Percentiles rank a stretch among this genome's conserved stretches.
Conservation (phyloP, 1,284 basidiomycete genomes). For the Pseudozyma flocculosa region DNA sequence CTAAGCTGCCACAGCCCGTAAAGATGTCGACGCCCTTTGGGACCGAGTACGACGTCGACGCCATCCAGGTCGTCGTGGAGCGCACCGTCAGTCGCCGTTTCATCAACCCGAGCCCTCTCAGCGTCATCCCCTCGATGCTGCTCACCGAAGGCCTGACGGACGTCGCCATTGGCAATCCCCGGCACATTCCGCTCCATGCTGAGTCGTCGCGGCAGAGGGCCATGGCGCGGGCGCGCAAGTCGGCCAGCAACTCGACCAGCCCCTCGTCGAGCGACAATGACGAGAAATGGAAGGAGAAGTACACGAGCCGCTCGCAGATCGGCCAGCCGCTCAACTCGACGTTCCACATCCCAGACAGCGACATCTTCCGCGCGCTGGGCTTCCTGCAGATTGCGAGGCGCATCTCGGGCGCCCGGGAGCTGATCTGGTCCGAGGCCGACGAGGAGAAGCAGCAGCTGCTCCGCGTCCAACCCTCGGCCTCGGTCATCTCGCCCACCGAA, state of each 20-base stretch:
- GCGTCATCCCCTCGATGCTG: conserved; percentile 26
- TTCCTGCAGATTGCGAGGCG: conserved; percentile 15
- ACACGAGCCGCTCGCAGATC: conserved; percentile 34
- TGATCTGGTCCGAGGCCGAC: conserved; percentile 47
- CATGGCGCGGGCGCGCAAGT: conserved; percentile 6
- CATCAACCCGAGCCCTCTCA: conserved; percentile 33
- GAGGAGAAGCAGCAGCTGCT: conserved; percentile 24
- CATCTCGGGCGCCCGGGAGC: conserved; percentile 19
- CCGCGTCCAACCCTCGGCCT: conserved; percentile 7
- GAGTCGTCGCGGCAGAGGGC: conserved; percentile 33
- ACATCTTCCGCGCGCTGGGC: conserved; percentile 19
- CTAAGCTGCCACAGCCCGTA: conserved; percentile 21
- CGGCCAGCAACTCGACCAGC: conserved; percentile 6
- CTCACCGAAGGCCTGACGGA: conserved; percentile 26
- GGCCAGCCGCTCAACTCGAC: conserved; percentile 34
- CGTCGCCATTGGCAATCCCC: conserved; percentile 31
- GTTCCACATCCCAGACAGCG: conserved; percentile 23
- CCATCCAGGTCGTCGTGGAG: conserved; percentile 30
- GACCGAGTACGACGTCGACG: conserved; percentile 14
- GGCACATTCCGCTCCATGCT: conserved; percentile 31
- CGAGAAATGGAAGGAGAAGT: conserved; percentile 19
- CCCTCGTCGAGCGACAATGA: conserved; percentile 23
- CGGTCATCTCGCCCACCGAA: conserved; percentile 12
- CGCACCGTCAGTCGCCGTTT: conserved; percentile 35
- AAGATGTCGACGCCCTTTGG: conserved; percentile 7